Conservation (phyloP, 2,329 filamentous ascomycete species). For the Nothophoma quercina region DNA sequence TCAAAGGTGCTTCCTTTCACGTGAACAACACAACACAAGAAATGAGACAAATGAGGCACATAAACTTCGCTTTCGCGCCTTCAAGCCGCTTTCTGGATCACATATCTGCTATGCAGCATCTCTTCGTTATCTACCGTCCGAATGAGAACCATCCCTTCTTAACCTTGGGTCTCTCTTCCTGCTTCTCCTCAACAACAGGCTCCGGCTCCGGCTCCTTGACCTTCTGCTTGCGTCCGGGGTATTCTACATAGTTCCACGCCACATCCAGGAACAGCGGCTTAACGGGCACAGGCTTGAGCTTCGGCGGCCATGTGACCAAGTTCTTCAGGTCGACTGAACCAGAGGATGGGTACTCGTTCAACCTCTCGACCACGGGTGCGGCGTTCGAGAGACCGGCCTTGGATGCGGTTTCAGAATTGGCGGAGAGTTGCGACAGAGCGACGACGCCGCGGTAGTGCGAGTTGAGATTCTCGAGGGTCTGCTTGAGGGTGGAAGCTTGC, state of each 20-base stretch:
- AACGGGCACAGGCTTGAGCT: slow-evolving; percentile 81
- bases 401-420: slow-evolving; percentile 58
- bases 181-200: slow-evolving; percentile 34
- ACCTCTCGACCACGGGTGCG: slow-evolving; percentile 74
- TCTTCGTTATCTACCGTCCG: slow-evolving; percentile 49
- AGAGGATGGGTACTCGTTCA: slow-evolving; percentile 76
- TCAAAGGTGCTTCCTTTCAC: too few species aligned
- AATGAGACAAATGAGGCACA: too few species aligned
- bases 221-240: slow-evolving; percentile 68
- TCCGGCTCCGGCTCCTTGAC: slow-evolving; percentile 39
- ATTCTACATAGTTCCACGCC: slow-evolving; percentile 97
- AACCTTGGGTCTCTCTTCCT: slow-evolving; percentile 50
- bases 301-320: slow-evolving; percentile 86
- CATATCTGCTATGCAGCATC: too few species aligned
- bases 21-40: too few species aligned
- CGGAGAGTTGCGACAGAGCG: slow-evolving; percentile 73
- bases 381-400: slow-evolving; percentile 54
- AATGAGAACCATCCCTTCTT: slow-evolving; percentile 62
- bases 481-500: slow-evolving; percentile 66
- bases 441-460: slow-evolving; percentile 86
- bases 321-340: slow-evolving; percentile 75
- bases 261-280: slow-evolving; percentile 97
- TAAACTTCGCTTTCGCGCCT: too few species aligned
- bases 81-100: too few species aligned
- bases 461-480: slow-evolving; percentile 73